Percentiles rank a stretch among this genome's conserved stretches.
Evolutionary conservation across 2,329 filamentous ascomycete species (phyloP).

Genomic region (Sclerotiophoma versabilis): DNA sequence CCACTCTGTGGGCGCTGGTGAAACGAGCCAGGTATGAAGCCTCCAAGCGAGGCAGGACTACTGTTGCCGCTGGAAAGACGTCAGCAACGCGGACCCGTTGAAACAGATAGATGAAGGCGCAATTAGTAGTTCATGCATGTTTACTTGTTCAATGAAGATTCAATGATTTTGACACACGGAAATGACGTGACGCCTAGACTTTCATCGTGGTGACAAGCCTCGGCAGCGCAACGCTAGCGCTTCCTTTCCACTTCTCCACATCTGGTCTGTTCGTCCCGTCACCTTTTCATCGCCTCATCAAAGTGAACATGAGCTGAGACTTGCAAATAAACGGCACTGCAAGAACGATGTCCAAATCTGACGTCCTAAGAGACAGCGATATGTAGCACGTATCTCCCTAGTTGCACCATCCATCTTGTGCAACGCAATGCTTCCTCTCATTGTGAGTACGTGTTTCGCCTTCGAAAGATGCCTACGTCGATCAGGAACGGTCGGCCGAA

Average conservation of each 20-base stretch:
- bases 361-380: not conserved
- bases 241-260: constrained; percentile 2
- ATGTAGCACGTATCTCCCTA: not conserved
- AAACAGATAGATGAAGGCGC: constrained; percentile 14
- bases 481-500: constrained; percentile 20
- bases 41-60: constrained; percentile 5
- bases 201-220: not conserved
- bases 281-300: constrained; percentile 1
- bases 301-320: not conserved
- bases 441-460: constrained; percentile 20
- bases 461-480: constrained; percentile 25
- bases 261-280: constrained; percentile 2
- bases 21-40: constrained; percentile 9
- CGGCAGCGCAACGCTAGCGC: not conserved
- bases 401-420: not conserved
- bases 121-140: constrained; percentile 7
- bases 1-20: constrained; percentile 6
- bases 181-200: not conserved
- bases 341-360: not conserved
- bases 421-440: constrained; percentile 9
- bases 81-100: constrained; percentile 6
- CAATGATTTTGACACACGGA: not conserved
- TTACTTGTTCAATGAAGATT: not conserved
- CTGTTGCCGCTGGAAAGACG: not conserved
- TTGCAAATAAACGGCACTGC: not conserved